Percentiles rank a stretch among this genome's conserved stretches.
Evolutionary conservation across 169 alveolate genomes (phyloP).

Genomic region (Cryptosporidium andersoni): DNA sequence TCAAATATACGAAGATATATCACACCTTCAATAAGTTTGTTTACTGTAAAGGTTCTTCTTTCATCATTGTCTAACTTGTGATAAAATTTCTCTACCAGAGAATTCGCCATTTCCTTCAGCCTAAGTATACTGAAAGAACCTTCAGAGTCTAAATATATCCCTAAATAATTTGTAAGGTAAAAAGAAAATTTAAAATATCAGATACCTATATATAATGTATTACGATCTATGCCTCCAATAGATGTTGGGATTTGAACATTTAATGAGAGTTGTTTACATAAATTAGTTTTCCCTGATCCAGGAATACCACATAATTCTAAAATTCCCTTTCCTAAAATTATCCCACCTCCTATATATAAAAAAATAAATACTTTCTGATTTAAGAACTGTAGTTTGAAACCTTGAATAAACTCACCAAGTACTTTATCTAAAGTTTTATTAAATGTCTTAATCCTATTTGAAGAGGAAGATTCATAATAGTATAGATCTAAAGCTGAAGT

Average conservation of each 20-base stretch:
- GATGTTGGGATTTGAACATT: constrained; percentile 64
- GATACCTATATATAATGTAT: constrained; percentile 65
- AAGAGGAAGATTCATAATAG: constrained; percentile 25
- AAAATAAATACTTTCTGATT: too few species aligned
- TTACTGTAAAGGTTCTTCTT: not conserved
- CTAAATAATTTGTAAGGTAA: not conserved
- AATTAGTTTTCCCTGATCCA: constrained; percentile 50
- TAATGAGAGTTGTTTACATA: constrained; percentile 41
- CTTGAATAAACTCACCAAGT: constrained; percentile 14
- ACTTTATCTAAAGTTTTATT: constrained; percentile 25
- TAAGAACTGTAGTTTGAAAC: too few species aligned
- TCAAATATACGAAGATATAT: constrained; percentile 55
- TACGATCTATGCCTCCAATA: constrained; percentile 63
- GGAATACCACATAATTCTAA: constrained; percentile 68
- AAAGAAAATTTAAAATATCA: not conserved
- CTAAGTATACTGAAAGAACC: constrained; percentile 45
- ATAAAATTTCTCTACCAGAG: constrained; percentile 7
- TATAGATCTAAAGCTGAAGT: constrained; percentile 54
- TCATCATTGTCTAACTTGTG: not conserved
- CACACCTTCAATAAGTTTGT: constrained; percentile 9
- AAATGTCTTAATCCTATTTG: constrained; percentile 59
- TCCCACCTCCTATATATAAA: constrained; percentile 53
- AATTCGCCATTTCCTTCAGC: constrained; percentile 41
- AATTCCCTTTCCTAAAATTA: constrained; percentile 62
- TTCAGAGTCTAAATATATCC: constrained; percentile 13